phyloP scores from a whole-genome alignment of 345 rosid genomes.

The Rhodomyrtus tomentosa region DNA sequence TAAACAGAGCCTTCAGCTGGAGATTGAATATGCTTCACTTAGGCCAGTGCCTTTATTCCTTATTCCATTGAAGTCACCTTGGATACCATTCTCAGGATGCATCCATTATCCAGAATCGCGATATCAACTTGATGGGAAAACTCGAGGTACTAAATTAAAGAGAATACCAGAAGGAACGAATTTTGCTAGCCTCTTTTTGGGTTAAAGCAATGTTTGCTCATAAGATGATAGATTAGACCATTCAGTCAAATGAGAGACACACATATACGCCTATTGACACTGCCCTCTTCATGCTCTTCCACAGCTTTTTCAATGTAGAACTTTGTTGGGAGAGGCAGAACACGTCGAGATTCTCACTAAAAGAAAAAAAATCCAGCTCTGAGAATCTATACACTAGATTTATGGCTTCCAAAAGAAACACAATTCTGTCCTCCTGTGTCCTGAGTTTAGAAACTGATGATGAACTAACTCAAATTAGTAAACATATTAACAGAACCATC shows the following conservation, averaged over 20 bases:
- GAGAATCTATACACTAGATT: slow-evolving; percentile 13
- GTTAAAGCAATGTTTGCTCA: not conserved
- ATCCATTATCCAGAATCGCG: not conserved
- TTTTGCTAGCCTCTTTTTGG: not conserved
- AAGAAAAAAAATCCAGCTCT: slow-evolving; percentile 6
- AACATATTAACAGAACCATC: slow-evolving; percentile 1
- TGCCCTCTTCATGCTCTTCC: not conserved
- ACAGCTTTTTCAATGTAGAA: not conserved
- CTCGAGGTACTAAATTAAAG: slow-evolving; percentile 3
- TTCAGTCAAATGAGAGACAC: not conserved
- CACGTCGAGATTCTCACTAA: not conserved
- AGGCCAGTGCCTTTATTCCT: slow-evolving; percentile 11
- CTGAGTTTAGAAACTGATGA: not conserved
- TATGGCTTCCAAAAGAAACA: not conserved
- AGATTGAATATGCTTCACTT: slow-evolving; percentile 23
- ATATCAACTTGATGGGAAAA: not conserved
- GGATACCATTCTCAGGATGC: slow-evolving; percentile 3
- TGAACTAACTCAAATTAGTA: not conserved
- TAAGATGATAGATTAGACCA: not conserved
- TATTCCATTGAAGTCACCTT: slow-evolving; percentile 3
- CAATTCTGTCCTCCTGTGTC: not conserved
- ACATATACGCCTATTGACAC: not conserved
- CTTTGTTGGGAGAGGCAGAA: not conserved
- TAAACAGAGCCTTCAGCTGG: not conserved
- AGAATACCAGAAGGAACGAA: not conserved